Evolutionary conservation across 306 rosid genomes (phyloP), one percentile per base, ranked within the genome.

Genomic region (Lupinus albus): DNA sequence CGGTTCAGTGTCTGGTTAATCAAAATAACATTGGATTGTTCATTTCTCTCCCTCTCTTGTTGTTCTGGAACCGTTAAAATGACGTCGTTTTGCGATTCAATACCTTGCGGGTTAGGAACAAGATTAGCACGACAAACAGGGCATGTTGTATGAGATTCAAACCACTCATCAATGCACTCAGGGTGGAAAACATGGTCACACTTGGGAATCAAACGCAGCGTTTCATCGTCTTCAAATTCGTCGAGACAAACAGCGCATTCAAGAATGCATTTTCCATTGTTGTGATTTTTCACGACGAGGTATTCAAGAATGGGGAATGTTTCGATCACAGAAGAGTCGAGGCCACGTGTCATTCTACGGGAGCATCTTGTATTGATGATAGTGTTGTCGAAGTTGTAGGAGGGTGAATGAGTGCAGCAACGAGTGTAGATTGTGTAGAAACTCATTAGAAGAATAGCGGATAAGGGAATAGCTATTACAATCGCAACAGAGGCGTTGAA

Each of bases 111-210:
- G 5, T 32, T 45, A 1, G 96, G 98, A 0, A 58, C 83, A 12
- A 93, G 80, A 25, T 86, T 75, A 44, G 97, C 81, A 1, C 99
- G 80, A 61, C 99, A 93, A 8, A 93, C 99, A 0, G 99, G 99
- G 18, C 99, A 93, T 0, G 99, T 93, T 7, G 90, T 82, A 70
- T 90, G 99, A 0, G 87, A 72, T 6, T 62, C 55, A 30, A 93
- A 58, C 99, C 99, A 93, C 68, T 84, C 88, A 67, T 93, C 99
- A 65, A 93, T 86, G 16, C 99, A 93, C 15, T 93, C 97, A 0
- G 97, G 95, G 53, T 93, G 99, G 66, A 93, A 93, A 0, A 88
- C 99, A 35, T 93, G 99, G 32, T 93, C 99, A 36, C 99, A 93
- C 56, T 84, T 88, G 0, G 99, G 99, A 11, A 93, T 82, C 51